Evolutionary conservation across 139 green algal species (phyloP), one percentile per base, ranked within the genome.

Genomic region (Volvox reticuliferus): DNA sequence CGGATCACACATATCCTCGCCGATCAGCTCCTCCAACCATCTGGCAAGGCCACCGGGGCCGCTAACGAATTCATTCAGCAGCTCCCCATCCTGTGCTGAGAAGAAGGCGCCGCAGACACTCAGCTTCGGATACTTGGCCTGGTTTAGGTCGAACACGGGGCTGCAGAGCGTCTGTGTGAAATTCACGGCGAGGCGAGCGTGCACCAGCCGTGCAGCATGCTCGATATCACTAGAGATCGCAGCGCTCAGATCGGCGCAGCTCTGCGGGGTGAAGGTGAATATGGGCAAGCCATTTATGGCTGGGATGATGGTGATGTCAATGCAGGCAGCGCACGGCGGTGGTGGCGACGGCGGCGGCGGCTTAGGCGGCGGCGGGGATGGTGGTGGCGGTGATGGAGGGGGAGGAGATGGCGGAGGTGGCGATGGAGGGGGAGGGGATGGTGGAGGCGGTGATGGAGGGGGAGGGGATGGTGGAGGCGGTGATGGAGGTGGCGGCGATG

Each of bases 21-120:
- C 82, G 19, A n/a, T 32, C 62, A 87, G 28, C 82, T 62, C 18
- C 62, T 61, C 36, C 21, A 67, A 0, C 78, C 78, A 84, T 18
- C 30, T 63, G 30, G 19, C 0, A 20, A 75, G 65, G 30, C 30
- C 62, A n/a, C 1, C 30, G 14, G 28, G 35, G n/a, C 65, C 20
- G 62, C 30, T 20, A 12, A 76, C 12, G 13, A 77, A 75, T 21
- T 62, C 22, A 55, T 21, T 75, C 62, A 87, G 61, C 62, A 50
- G 0, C 14, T 20, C 30, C 32, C 82, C 82, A 19, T 87, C 82
- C 17, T n/a, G 30, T 3, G 35, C 61, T 20, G 82, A 87, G 62
- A 87, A 77, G 82, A 77, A 87, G 16, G 30, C 28, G 32, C 62
- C 82, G 30, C 82, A 87, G 22, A 87, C 82, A 9, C 19, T 33